These are phyloP conservation scores for Eucalyptus curtisii DNA, from an alignment of 345 rosid species.

Conservation along the genomic window DNA sequence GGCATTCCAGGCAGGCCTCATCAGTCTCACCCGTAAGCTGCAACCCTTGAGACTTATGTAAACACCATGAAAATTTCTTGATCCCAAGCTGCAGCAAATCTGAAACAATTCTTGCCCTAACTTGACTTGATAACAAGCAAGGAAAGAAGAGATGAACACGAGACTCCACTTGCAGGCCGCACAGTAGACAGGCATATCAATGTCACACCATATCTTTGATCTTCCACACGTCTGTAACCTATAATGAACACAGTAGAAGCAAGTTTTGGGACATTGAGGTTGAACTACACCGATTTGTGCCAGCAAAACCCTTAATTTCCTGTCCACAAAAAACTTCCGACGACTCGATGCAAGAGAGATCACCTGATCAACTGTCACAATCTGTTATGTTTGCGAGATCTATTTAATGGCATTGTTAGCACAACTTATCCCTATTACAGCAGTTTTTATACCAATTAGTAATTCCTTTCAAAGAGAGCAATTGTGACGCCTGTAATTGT, in stretches of 20 bases:
- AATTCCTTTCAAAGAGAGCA: not conserved
- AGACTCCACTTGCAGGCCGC: not conserved
- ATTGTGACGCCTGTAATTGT: not conserved
- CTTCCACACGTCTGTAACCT: not conserved
- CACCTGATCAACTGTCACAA: not conserved
- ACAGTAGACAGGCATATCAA: not conserved
- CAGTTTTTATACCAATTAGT: not conserved
- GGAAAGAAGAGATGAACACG: not conserved
- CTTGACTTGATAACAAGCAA: not conserved
- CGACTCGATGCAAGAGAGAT: not conserved
- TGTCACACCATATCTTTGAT: not conserved
- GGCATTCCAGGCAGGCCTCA: not conserved
- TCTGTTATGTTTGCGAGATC: not conserved
- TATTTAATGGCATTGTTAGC: not conserved
- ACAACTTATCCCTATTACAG: not conserved
- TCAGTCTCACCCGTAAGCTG: not conserved
- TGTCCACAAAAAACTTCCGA: not conserved
- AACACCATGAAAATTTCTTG: not conserved
- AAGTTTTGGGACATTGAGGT: not conserved
- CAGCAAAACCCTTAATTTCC: not conserved
- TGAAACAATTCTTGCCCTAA: not conserved
- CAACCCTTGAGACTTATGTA: not conserved
- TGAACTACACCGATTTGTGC: not conserved
- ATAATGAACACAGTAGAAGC: not conserved
- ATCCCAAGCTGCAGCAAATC: not conserved